Evolutionary conservation across 768 basidiomycete genomes (phyloP).

Genomic region (Kockovaella imperatae): DNA sequence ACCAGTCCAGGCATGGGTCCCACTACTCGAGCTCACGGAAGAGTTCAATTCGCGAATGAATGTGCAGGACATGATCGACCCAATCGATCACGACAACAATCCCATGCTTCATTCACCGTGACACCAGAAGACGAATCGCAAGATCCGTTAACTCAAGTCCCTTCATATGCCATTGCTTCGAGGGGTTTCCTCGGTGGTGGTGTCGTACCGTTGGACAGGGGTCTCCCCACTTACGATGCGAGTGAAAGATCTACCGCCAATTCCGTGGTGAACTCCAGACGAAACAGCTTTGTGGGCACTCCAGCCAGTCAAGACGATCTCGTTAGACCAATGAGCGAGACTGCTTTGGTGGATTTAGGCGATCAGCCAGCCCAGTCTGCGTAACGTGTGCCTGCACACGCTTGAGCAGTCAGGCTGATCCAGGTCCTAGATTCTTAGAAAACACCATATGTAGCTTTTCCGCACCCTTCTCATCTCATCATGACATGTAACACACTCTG

Average conservation of each 20-base stretch:
- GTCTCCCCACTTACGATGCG: slow-evolving; percentile 83
- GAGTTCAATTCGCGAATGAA: too few relatives aligned
- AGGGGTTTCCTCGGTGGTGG: slow-evolving; percentile 81
- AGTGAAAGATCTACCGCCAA: slow-evolving; percentile 43
- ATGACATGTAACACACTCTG: too few relatives aligned
- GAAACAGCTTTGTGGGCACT: not conserved
- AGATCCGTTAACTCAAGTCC: slow-evolving; percentile 62
- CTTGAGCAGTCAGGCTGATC: too few relatives aligned
- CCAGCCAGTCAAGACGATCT: slow-evolving; percentile 5
- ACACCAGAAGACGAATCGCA: slow-evolving; percentile 17
- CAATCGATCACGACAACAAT: too few relatives aligned
- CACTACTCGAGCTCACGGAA: too few relatives aligned
- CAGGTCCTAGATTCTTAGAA: too few relatives aligned
- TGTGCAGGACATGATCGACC: too few relatives aligned
- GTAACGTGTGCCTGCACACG: too few relatives aligned
- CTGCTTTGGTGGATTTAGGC: slow-evolving; percentile 29
- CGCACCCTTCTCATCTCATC: too few relatives aligned
- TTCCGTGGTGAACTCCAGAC: slow-evolving; percentile 3
- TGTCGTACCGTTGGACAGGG: slow-evolving; percentile 72
- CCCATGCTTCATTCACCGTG: slow-evolving; percentile 13
- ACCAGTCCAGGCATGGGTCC: too few relatives aligned
- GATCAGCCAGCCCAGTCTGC: too few relatives aligned
- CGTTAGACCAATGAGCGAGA: slow-evolving; percentile 25
- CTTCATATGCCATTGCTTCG: slow-evolving; percentile 75
- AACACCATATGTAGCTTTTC: too few relatives aligned